Percentiles rank a stretch among this genome's conserved stretches.
Evolutionary conservation across 176 grass and related monocot species (phyloP).

Genomic region (Miscanthus lutarioriparius): DNA sequence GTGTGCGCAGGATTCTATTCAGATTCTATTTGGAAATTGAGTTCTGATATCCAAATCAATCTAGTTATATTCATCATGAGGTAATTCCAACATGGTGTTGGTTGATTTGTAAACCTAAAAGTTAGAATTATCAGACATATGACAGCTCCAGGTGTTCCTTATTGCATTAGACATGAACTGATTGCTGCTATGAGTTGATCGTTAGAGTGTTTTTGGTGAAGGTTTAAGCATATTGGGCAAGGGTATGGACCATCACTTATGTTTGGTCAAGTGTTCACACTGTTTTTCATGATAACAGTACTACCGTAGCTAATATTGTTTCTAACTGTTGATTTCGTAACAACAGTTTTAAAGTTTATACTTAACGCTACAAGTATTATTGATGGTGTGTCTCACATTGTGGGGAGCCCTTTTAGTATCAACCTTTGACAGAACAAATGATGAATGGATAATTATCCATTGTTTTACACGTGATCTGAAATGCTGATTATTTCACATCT

Average conservation of each 20-base stretch:
- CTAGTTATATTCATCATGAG: too few relatives aligned
- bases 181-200: neutral
- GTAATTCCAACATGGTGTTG: too few relatives aligned
- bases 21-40: too few relatives aligned
- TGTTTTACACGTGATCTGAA: neutral
- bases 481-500: neutral
- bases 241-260: neutral
- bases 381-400: neutral
- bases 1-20: too few relatives aligned
- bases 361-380: neutral
- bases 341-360: neutral
- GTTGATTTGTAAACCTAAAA: neutral
- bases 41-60: too few relatives aligned
- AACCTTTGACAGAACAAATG: neutral
- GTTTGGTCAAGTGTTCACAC: neutral
- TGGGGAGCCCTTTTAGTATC: neutral
- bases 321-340: neutral
- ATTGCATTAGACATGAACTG: too few relatives aligned
- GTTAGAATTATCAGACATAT: neutral
- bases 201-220: too few relatives aligned
- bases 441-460: neutral
- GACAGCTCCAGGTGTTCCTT: too few relatives aligned
- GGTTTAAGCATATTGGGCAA: neutral
- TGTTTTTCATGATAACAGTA: neutral
- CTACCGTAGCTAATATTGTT: neutral